Conservation (phyloP, 2,329 filamentous ascomycete species). For the Madurella fahalii region DNA sequence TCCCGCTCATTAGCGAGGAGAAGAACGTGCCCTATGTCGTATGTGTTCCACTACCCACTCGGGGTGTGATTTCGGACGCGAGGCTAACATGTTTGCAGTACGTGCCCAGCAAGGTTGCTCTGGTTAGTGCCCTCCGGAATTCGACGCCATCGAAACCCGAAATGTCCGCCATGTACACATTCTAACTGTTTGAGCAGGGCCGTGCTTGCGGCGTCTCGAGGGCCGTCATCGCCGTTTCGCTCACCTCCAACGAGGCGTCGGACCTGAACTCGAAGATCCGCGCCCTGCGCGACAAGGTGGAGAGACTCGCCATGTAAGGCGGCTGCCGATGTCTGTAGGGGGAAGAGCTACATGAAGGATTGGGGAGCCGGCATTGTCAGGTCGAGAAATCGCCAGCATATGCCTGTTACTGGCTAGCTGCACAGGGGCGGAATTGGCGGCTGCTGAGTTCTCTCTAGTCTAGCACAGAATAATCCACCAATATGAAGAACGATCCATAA, state of each 20-base stretch:
- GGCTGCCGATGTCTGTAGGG: neutral
- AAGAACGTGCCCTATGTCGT: conserved; percentile 61
- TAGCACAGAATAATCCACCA: conserved; percentile 2
- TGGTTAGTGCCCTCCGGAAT: conserved; percentile 33
- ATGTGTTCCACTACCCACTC: neutral
- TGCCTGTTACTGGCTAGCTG: neutral
- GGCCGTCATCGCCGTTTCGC: conserved; percentile 79
- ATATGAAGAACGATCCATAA: conserved; percentile 4
- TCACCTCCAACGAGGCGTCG: conserved; percentile 87
- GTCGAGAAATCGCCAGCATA: neutral
- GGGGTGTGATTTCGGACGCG: no score
- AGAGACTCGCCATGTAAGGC: conserved; percentile 84
- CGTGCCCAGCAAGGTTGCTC: conserved; percentile 73
- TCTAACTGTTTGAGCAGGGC: conserved; percentile 70
- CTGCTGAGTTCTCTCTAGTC: neutral
- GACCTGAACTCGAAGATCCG: conserved; percentile 87
- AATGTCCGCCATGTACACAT: neutral
- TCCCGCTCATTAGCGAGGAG: conserved; percentile 84
- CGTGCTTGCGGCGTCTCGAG: conserved; percentile 86
- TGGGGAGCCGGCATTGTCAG: neutral
- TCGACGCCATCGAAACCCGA: neutral
- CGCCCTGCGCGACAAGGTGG: conserved; percentile 88
- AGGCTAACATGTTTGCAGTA: conserved; percentile 28
- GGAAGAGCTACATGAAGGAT: neutral
- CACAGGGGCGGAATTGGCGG: conserved; percentile 1